Evolutionary conservation across 768 basidiomycete genomes (phyloP), one percentile per base, ranked within the genome.

Genomic region (Neoboletus magnificus): DNA sequence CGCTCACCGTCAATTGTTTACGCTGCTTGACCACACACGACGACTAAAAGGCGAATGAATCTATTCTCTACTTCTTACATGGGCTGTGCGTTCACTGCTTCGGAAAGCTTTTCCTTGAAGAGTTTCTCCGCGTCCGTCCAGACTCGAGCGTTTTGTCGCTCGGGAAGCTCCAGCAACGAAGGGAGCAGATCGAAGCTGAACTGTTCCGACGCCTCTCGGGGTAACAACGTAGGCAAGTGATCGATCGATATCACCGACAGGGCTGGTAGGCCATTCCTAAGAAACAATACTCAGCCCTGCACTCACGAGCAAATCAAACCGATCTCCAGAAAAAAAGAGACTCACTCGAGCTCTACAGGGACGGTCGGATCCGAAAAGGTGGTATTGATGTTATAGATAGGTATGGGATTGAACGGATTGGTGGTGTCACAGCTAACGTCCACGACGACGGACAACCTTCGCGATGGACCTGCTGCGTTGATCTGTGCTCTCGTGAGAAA

Each of bases 341-440:
- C 89, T 74, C 64, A 93, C 88, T 82, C 85, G 64, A 91, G 83
- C 44, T 85, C 83, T 37, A 94, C 93, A 56, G 86, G 78, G 39
- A 98, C 91, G 3, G 95, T 97, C 18, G 97, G 97, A 54, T 91
- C 81, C 45, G 86, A 82, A 71, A 98, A 98, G 0, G 92, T 94
- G 22, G 96, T 98, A 75, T 97, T 98, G 75, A 94, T 81, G 52
- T 68, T 78, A 76, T 99, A 99, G 57, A 99, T 87, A 10, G 97
- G 97, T 62, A 98, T 89, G 1, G 97, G 97, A 72, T 98, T 99
- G 81, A 88, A 89, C 16, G 97, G 95, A 73, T 99, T 99, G 51
- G 94, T 98, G 23, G 96, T 98, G 72, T 99, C 97, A 77, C 97
- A 99, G 70, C 93, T 96, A 64, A 99, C 97, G 64, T 99, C 97